A percentile compares a stretch with the other conserved stretches of the same genome.
Evolutionary conservation across 257 asterid species (phyloP).

Genomic region (Phtheirospermum japonicum): DNA sequence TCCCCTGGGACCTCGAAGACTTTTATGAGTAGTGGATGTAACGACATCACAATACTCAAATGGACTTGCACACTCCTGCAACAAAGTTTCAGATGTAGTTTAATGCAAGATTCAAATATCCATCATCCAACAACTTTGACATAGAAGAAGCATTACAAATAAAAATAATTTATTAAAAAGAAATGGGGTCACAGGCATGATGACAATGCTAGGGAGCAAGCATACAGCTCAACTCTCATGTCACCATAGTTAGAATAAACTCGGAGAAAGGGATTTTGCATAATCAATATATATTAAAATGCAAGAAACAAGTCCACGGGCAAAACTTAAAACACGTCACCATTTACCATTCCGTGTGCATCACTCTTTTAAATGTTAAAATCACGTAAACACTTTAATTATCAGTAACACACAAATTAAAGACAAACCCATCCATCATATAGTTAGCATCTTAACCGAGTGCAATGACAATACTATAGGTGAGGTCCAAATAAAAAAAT

Average conservation of each 20-base stretch:
- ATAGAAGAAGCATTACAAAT: too few relatives aligned
- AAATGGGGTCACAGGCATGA: too few relatives aligned
- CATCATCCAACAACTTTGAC: not conserved
- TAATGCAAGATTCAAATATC: not conserved
- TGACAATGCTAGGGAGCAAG: not conserved
- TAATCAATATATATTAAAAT: too few relatives aligned
- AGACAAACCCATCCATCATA: too few relatives aligned
- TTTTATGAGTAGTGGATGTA: slow-evolving; percentile 88
- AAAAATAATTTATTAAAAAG: too few relatives aligned
- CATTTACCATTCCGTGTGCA: not conserved
- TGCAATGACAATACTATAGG: too few relatives aligned
- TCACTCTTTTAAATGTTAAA: not conserved
- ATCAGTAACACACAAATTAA: not conserved
- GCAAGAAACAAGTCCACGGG: not conserved
- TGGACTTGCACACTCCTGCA: slow-evolving; percentile 75
- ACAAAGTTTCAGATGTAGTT: slow-evolving; percentile 11
- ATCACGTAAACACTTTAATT: not conserved
- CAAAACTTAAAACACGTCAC: not conserved
- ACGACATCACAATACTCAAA: slow-evolving; percentile 79
- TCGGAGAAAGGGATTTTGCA: too few relatives aligned
- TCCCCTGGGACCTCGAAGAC: slow-evolving; percentile 94
- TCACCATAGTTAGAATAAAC: too few relatives aligned
- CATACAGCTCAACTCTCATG: too few relatives aligned
- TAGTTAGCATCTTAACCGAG: too few relatives aligned
- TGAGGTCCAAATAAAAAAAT: too few relatives aligned